phyloP scores from a whole-genome alignment of 163 green algal genomes.

The Chlamydomonas reinhardtii region DNA sequence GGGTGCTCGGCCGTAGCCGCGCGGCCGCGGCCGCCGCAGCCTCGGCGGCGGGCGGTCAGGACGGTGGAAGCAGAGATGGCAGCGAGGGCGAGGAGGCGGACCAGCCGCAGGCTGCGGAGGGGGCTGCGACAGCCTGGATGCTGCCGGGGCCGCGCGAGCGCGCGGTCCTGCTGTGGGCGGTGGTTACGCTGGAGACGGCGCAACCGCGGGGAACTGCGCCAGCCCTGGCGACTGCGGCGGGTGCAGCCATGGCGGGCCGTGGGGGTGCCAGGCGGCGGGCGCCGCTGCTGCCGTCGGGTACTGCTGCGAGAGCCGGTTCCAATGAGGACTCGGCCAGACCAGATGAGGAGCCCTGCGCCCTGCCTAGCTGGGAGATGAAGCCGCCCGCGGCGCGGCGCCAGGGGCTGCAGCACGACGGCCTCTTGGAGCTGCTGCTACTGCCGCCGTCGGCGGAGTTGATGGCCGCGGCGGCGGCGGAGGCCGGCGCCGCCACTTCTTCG shows the following conservation, averaged over 20 bases:
- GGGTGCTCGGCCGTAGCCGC: background rate
- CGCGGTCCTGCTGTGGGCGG: slow-evolving; percentile 26
- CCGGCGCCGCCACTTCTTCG: no score
- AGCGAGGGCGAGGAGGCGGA: background rate
- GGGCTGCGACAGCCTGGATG: background rate
- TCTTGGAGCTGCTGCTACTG: slow-evolving; percentile 17
- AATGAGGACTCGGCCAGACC: background rate
- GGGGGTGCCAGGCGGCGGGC: no score
- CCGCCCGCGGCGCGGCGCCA: background rate
- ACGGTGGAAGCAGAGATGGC: background rate
- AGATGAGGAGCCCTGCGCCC: background rate
- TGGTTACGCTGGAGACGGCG: slow-evolving; percentile 26
- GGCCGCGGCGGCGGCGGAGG: background rate
- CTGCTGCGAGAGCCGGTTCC: background rate
- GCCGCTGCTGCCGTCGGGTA: no score
- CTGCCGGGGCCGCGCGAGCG: background rate
- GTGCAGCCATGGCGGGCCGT: no score
- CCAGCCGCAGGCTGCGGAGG: background rate
- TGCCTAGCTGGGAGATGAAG: slow-evolving; percentile 2
- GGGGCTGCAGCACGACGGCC: background rate
- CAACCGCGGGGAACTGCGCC: background rate
- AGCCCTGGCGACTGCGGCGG: background rate
- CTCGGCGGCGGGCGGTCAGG: background rate
- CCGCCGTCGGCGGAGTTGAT: background rate
- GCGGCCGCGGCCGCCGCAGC: background rate